phyloP scores from a whole-genome alignment of 2,329 filamentous ascomycete species.

The Colletotrichum incanum region DNA sequence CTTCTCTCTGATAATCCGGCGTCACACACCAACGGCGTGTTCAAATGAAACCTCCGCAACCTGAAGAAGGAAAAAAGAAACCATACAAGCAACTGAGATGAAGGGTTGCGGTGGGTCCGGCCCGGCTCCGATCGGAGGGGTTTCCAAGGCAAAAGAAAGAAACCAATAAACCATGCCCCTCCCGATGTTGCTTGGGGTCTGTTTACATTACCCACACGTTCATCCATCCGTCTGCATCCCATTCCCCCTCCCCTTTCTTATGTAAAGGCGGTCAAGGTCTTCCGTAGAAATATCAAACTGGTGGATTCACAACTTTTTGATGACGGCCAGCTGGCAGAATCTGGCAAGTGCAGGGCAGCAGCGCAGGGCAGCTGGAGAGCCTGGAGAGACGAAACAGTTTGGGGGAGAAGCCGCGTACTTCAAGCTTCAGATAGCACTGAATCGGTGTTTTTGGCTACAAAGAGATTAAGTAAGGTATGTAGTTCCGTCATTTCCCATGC shows the following conservation, averaged over 20 bases:
- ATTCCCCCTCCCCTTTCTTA: background rate
- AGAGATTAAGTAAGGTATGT: background rate
- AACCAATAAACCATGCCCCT: background rate
- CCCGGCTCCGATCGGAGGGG: background rate
- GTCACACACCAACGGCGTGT: background rate
- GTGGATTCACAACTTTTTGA: background rate
- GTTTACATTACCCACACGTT: slow-evolving; percentile 2
- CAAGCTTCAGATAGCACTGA: background rate
- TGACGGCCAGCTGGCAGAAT: background rate
- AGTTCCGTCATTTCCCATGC: background rate
- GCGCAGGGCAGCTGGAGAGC: background rate
- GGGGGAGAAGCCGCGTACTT: background rate
- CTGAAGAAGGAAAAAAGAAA: background rate
- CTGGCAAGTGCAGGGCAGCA: background rate
- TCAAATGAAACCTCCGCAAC: background rate
- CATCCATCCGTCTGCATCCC: background rate
- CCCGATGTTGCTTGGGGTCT: background rate
- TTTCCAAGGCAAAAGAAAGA: background rate
- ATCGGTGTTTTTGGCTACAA: background rate
- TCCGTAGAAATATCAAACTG: background rate
- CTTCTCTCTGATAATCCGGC: too few species aligned
- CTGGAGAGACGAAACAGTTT: background rate
- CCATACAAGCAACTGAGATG: background rate
- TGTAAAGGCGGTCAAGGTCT: slow-evolving; percentile 1
- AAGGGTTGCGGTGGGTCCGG: background rate